Conservation (phyloP, 352 stramenopile species). For the Pythium grandisporangium region DNA sequence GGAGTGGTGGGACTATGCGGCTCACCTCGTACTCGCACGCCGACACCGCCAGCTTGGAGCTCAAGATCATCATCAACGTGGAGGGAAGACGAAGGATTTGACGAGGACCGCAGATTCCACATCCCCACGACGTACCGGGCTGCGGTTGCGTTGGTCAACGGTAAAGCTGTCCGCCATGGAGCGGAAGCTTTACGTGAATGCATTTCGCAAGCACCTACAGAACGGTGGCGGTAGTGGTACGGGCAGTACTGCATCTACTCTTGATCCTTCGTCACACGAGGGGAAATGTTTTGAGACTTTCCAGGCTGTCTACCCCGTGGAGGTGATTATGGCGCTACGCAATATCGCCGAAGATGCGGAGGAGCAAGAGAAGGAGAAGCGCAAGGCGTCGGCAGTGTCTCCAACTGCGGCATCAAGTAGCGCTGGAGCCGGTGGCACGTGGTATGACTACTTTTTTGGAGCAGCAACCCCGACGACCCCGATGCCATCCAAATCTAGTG, state of each 20-base stretch:
- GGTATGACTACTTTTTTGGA: constrained; percentile 80
- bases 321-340: constrained; percentile 54
- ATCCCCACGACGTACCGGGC: too few relatives aligned
- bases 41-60: too few relatives aligned
- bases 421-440: constrained; percentile 31
- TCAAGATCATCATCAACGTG: constrained; percentile 3
- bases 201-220: constrained; percentile 39
- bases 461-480: constrained; percentile 3
- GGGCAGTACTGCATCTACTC: too few relatives aligned
- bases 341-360: constrained; percentile 55
- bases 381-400: constrained; percentile 17
- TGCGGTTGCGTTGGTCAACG: constrained; percentile 41
- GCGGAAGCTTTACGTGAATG: constrained; percentile 46
- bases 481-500: too few relatives aligned
- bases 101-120: too few relatives aligned
- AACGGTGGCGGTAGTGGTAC: too few relatives aligned
- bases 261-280: constrained; percentile 33
- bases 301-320: constrained; percentile 55
- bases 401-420: too few relatives aligned
- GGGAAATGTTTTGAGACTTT: constrained; percentile 32
- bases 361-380: constrained; percentile 14
- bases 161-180: constrained; percentile 43
- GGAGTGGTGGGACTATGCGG: constrained; percentile 77
- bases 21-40: constrained; percentile 32
- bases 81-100: background rate